Evolutionary conservation across 2,329 filamentous ascomycete species (phyloP).

Genomic region (Xylariaceae sp.): DNA sequence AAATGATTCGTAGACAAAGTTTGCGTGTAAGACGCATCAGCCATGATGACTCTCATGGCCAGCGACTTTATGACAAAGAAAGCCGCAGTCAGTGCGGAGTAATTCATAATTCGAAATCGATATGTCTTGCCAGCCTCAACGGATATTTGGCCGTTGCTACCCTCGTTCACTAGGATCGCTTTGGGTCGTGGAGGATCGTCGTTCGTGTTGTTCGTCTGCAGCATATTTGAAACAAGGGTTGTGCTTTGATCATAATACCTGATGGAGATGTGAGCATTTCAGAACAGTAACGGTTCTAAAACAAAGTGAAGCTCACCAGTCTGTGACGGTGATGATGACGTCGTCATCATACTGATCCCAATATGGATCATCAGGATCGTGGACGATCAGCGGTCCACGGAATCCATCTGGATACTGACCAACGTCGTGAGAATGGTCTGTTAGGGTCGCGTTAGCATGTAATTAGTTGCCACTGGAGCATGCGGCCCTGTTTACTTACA

Average conservation of each 20-base stretch:
- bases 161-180: constrained; percentile 43
- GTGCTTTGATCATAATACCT: constrained; percentile 44
- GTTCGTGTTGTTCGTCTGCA: constrained; percentile 38
- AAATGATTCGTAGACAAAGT: constrained; percentile 37
- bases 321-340: constrained; percentile 54
- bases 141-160: constrained; percentile 34
- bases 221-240: constrained; percentile 38
- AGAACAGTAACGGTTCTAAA: constrained; percentile 27
- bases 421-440: constrained; percentile 61
- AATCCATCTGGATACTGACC: constrained; percentile 68
- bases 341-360: constrained; percentile 55
- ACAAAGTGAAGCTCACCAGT: constrained; percentile 44
- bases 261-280: constrained; percentile 23
- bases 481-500: constrained; percentile 31
- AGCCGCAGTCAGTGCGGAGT: constrained; percentile 41
- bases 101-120: constrained; percentile 47
- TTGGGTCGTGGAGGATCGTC: constrained; percentile 43
- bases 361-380: constrained; percentile 56
- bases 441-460: constrained; percentile 13
- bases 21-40: constrained; percentile 41
- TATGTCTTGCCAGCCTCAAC: constrained; percentile 44
- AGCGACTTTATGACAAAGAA: constrained; percentile 45
- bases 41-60: constrained; percentile 45
- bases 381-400: constrained; percentile 58
- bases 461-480: not conserved